Evolutionary conservation across 768 basidiomycete species (phyloP).

Genomic region (Suillus hirtellus): DNA sequence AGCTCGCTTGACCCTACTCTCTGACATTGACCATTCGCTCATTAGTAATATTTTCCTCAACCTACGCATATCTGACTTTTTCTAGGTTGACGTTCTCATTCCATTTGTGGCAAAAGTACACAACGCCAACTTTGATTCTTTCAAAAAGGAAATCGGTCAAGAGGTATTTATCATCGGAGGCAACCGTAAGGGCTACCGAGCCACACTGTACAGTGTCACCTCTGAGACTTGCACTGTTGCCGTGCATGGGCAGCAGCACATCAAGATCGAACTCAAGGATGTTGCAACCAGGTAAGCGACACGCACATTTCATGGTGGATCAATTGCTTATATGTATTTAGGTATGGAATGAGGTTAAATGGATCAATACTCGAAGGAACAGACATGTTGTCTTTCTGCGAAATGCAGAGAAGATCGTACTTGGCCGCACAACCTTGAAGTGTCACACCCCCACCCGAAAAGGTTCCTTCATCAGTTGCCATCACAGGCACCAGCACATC

Average conservation of each 20-base stretch:
- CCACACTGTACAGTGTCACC: background rate
- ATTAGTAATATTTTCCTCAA: background rate
- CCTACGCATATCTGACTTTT: no score
- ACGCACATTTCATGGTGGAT: background rate
- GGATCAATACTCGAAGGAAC: background rate
- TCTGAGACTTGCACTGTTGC: background rate
- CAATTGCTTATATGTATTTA: background rate
- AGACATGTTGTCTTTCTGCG: background rate
- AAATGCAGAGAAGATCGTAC: background rate
- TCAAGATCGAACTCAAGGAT: background rate
- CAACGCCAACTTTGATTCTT: background rate
- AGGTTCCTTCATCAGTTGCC: background rate
- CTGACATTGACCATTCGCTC: background rate
- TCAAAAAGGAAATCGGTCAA: background rate
- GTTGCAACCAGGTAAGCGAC: background rate
- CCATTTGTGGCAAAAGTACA: background rate
- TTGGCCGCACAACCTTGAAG: background rate
- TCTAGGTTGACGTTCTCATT: background rate
- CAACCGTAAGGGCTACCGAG: background rate
- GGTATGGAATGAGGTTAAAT: background rate
- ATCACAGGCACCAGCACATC: accelerated
- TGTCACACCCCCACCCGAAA: background rate
- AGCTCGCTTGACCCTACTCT: background rate
- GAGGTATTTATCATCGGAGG: background rate
- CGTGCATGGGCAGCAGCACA: background rate